Conservation (phyloP, 495 filamentous ascomycete species). For the Annulohypoxylon stygium region DNA sequence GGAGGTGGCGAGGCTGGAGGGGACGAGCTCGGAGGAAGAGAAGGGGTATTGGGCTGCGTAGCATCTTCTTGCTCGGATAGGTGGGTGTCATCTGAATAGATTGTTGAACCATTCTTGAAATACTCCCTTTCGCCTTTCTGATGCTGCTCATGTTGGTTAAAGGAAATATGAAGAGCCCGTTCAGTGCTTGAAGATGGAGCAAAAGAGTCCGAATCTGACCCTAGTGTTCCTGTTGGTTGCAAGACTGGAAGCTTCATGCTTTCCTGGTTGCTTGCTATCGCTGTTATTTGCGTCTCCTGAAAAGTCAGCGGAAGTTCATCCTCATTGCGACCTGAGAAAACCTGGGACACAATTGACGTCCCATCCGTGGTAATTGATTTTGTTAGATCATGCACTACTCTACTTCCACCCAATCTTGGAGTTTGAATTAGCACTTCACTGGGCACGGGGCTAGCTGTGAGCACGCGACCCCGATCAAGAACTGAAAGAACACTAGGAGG, state of each 20-base stretch:
- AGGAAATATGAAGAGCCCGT: conserved; percentile 37
- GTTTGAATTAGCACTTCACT: conserved; percentile 24
- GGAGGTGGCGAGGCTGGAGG: conserved; percentile 8
- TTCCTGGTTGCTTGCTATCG: conserved; percentile 29
- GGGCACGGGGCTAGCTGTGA: conserved; percentile 32
- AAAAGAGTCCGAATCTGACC: conserved; percentile 40
- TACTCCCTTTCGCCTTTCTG: conserved; percentile 10
- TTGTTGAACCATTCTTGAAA: not conserved
- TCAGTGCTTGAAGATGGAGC: conserved; percentile 46
- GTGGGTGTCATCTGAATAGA: conserved; percentile 11
- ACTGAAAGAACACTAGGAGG: conserved; percentile 45
- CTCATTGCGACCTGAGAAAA: conserved; percentile 46
- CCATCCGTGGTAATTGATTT: conserved; percentile 39
- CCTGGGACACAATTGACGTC: conserved; percentile 39
- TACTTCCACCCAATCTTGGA: conserved; percentile 19
- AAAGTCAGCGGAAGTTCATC: conserved; percentile 22
- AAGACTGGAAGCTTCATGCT: conserved; percentile 23
- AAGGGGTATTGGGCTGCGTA: conserved; percentile 12
- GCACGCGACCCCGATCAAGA: conserved; percentile 47
- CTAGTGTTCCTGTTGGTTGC: not conserved
- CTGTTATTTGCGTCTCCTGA: conserved; percentile 51
- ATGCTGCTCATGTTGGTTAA: conserved; percentile 21
- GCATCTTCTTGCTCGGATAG: conserved; percentile 12
- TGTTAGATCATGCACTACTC: conserved; percentile 14
- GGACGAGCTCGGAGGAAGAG: conserved; percentile 4